Evolutionary conservation across 306 rosid genomes (phyloP).

Genomic region (Bauhinia variegata): DNA sequence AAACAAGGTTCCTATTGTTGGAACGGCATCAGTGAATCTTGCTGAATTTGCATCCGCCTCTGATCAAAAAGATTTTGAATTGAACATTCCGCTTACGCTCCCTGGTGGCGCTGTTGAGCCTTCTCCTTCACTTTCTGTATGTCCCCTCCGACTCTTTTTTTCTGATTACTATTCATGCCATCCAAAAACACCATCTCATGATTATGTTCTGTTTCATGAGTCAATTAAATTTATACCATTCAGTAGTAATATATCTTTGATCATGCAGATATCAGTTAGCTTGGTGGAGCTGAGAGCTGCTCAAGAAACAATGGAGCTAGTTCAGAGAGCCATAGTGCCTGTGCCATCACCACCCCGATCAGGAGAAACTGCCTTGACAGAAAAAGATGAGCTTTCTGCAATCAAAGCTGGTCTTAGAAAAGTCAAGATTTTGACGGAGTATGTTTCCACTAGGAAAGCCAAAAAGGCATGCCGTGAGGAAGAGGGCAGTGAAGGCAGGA

Average conservation of each 20-base stretch:
- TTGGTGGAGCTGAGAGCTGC: slow-evolving; percentile 75
- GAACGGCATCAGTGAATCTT: slow-evolving; percentile 80
- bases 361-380: slow-evolving; percentile 59
- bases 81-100: slow-evolving; percentile 66
- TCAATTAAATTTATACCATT: too few relatives aligned
- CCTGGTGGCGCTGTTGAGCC: slow-evolving; percentile 57
- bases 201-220: background rate
- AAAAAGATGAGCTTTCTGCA: slow-evolving; percentile 91
- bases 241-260: slow-evolving; percentile 16
- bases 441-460: slow-evolving; percentile 71
- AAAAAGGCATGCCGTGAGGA: slow-evolving; percentile 78
- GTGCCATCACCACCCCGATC: slow-evolving; percentile 53
- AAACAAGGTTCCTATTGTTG: slow-evolving; percentile 68
- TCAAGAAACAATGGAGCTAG: slow-evolving; percentile 68
- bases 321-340: slow-evolving; percentile 69
- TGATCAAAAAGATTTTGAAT: slow-evolving; percentile 75
- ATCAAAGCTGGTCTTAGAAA: slow-evolving; percentile 95
- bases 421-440: slow-evolving; percentile 83
- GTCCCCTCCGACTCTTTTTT: slow-evolving; percentile 31
- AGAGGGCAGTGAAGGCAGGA: slow-evolving; percentile 87
- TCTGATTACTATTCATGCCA: too few relatives aligned
- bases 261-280: slow-evolving; percentile 73
- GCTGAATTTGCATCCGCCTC: slow-evolving; percentile 74
- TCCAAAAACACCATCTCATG: background rate
- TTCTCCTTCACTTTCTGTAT: slow-evolving; percentile 68